Conservation (phyloP, 768 basidiomycete genomes). For the Psilocybe sp. region DNA sequence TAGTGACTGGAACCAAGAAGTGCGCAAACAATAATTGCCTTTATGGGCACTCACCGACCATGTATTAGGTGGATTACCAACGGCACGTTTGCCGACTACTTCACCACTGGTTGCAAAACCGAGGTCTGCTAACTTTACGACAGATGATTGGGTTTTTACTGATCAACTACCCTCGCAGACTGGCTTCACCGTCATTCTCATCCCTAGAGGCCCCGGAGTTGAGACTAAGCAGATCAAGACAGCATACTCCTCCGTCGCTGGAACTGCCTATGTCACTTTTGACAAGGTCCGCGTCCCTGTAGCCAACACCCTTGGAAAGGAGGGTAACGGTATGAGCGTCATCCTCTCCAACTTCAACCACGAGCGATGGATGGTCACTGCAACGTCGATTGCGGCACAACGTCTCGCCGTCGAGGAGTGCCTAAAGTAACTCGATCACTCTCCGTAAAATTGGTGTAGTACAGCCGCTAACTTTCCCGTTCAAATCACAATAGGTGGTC, state of each 20-base stretch:
- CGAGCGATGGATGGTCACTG: slow-evolving; percentile 85
- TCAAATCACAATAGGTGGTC: slow-evolving; percentile 60
- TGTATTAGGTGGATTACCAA: slow-evolving; percentile 83
- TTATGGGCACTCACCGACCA: background rate
- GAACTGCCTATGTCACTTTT: slow-evolving; percentile 85
- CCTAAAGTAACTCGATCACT: slow-evolving; percentile 54
- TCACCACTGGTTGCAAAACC: slow-evolving; percentile 76
- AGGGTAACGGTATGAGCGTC: slow-evolving; percentile 80
- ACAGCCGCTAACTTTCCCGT: background rate
- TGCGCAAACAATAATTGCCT: slow-evolving; percentile 23
- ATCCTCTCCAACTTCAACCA: slow-evolving; percentile 88
- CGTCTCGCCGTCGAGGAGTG: slow-evolving; percentile 86
- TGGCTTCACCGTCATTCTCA: slow-evolving; percentile 74
- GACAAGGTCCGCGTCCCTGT: slow-evolving; percentile 81
- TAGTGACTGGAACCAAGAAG: slow-evolving; percentile 95
- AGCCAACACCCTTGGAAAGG: slow-evolving; percentile 82
- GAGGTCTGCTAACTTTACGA: slow-evolving; percentile 53
- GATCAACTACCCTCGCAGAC: slow-evolving; percentile 47
- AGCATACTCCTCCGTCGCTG: slow-evolving; percentile 87
- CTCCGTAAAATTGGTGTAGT: no score
- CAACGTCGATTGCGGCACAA: slow-evolving; percentile 70
- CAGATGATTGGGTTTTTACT: no score
- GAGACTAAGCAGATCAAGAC: slow-evolving; percentile 91
- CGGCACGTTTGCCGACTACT: slow-evolving; percentile 81
- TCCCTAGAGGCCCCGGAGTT: slow-evolving; percentile 69